Evolutionary conservation across 441 rosid genomes (phyloP).

Genomic region (Geranium incanum): DNA sequence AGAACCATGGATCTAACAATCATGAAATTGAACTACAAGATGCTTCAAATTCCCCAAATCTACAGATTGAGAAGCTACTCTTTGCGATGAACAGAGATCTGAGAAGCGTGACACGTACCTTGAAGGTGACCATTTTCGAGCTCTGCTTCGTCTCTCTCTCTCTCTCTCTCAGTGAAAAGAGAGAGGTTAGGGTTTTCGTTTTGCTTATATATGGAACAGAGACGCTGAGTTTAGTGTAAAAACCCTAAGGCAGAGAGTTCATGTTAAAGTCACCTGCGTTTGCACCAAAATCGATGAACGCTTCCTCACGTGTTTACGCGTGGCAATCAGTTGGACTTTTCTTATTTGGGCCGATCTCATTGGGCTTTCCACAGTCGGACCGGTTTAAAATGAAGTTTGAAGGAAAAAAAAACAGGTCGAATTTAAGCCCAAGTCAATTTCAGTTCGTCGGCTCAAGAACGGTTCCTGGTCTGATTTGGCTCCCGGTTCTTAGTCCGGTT

Average conservation of each 20-base stretch:
- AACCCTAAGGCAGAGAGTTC: slow-evolving; percentile 8
- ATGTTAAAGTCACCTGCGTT: no score
- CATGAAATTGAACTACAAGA: not conserved
- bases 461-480: no score
- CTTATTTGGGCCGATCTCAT: not conserved
- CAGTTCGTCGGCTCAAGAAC: no score
- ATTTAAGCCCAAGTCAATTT: no score
- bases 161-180: not conserved
- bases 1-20: not conserved
- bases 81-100: not conserved
- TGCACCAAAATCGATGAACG: not conserved
- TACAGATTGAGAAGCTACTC: not conserved
- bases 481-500: no score
- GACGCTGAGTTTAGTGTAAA: slow-evolving; percentile 1
- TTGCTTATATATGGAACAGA: not conserved
- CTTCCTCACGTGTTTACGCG: not conserved
- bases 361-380: no score
- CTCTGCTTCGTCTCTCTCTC: slow-evolving; percentile 15
- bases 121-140: slow-evolving; percentile 38
- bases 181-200: slow-evolving; percentile 15
- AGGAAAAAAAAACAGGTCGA: no score
- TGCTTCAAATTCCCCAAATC: not conserved
- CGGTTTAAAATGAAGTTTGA: no score
- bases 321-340: not conserved
- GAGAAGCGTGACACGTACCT: slow-evolving; percentile 24